Percentiles rank a stretch among this genome's conserved stretches.
These are phyloP conservation scores for Cryphonectria parasitica DNA, from an alignment of 2,329 filamentous ascomycete species.

Conservation along the genomic window DNA sequence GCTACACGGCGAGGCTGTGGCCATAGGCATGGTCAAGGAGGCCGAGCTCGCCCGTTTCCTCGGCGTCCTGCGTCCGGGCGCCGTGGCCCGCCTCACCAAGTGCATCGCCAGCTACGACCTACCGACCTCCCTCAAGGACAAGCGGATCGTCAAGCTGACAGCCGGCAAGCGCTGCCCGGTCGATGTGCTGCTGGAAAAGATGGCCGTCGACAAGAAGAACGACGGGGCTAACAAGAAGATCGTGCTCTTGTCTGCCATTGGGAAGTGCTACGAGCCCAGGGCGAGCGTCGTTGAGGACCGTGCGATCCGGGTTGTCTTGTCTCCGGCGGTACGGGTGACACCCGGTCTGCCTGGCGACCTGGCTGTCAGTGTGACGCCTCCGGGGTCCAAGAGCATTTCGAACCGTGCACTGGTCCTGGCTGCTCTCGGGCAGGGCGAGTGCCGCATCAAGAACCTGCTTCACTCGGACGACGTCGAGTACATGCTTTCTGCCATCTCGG, in stretches of 20 bases:
- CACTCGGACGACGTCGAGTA: constrained; percentile 97
- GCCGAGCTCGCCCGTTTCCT: constrained; percentile 90
- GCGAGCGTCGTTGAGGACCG: constrained; percentile 88
- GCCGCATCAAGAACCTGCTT: constrained; percentile 86
- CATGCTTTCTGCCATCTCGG: constrained; percentile 90
- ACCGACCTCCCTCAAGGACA: constrained; percentile 83
- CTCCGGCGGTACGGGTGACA: constrained; percentile 73
- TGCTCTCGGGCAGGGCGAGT: constrained; percentile 83
- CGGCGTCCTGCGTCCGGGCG: constrained; percentile 81
- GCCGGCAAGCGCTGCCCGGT: constrained; percentile 88
- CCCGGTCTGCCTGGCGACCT: constrained; percentile 71
- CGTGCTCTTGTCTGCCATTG: constrained; percentile 88
- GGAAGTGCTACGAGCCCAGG: constrained; percentile 81
- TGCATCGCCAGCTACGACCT: constrained; percentile 94
- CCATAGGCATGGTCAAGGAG: constrained; percentile 98
- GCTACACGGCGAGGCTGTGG: constrained; percentile 92
- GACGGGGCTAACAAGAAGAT: constrained; percentile 95
- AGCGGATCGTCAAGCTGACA: constrained; percentile 78
- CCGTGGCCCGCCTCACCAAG: constrained; percentile 87
- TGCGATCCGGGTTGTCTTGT: constrained; percentile 81
- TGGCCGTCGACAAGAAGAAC: constrained; percentile 99
- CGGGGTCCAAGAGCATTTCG: constrained; percentile 96
- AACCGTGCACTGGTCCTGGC: constrained; percentile 94
- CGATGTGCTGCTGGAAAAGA: constrained; percentile 83
- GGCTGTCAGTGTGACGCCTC: constrained; percentile 78